phyloP scores from a whole-genome alignment of 768 basidiomycete species.

The Kwoniella dejecticola region DNA sequence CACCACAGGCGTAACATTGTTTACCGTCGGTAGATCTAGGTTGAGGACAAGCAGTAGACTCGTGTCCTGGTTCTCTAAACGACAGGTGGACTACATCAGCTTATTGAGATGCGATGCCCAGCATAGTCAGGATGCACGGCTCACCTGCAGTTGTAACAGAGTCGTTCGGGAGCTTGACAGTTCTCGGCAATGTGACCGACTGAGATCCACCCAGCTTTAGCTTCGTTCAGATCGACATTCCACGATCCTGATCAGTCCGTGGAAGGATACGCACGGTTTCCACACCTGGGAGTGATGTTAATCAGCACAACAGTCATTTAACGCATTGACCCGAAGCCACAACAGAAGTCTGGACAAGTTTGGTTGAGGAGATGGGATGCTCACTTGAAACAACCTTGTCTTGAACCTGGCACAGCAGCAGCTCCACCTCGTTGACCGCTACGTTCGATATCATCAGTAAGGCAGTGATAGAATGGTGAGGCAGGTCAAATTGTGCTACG shows the following conservation, averaged over 20 bases:
- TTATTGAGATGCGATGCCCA: constrained; percentile 3
- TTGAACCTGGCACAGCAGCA: constrained; percentile 44
- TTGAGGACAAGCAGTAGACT: constrained; percentile 81
- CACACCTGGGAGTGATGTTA: constrained; percentile 64
- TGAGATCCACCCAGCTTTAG: constrained; percentile 54
- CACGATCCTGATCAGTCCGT: no score
- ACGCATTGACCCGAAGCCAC: no score
- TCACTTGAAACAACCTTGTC: constrained; percentile 53
- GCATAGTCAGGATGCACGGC: background rate
- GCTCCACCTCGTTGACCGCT: constrained; percentile 23
- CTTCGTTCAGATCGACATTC: no score
- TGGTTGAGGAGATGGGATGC: background rate
- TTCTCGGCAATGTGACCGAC: constrained; percentile 93
- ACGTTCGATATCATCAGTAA: background rate
- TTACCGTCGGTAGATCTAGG: constrained; percentile 80
- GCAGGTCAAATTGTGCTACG: no score
- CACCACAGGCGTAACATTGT: constrained; percentile 91
- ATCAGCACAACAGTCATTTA: no score
- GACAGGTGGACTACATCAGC: background rate
- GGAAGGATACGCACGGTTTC: constrained; percentile 65
- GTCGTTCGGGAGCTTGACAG: constrained; percentile 80
- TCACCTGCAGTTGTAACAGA: constrained; percentile 83
- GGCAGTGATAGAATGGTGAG: background rate
- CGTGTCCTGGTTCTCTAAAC: constrained; percentile 79
- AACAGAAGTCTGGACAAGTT: no score